Percentiles rank a stretch among this genome's conserved stretches.
phyloP scores from a whole-genome alignment of 768 basidiomycete species.

The Calocybe cyanea region DNA sequence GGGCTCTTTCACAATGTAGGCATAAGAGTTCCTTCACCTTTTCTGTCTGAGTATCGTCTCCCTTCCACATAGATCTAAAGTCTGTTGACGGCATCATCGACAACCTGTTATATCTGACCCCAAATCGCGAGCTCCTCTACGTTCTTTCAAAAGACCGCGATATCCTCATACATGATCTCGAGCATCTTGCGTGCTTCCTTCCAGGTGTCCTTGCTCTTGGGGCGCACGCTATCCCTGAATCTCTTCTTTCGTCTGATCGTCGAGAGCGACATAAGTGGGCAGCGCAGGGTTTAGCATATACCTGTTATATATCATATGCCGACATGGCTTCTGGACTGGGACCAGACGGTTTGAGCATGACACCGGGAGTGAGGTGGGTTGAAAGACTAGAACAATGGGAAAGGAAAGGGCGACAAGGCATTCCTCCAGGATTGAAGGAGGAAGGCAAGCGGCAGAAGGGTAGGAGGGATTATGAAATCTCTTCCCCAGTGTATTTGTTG shows the following conservation, averaged over 20 bases:
- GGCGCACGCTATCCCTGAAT: constrained; percentile 39
- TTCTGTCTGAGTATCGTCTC: neutral
- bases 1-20: constrained; percentile 51
- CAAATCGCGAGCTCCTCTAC: constrained; percentile 57
- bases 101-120: constrained; percentile 54
- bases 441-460: constrained; percentile 19
- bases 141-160: constrained; percentile 45
- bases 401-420: constrained; percentile 31
- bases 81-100: constrained; percentile 51
- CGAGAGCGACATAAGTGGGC: constrained; percentile 61
- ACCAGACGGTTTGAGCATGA: constrained; percentile 51
- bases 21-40: constrained; percentile 5
- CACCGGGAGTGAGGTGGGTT: constrained; percentile 39
- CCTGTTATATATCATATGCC: constrained; percentile 63
- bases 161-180: constrained; percentile 42
- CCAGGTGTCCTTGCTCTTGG: constrained; percentile 65
- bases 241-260: constrained; percentile 25
- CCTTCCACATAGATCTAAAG: constrained; percentile 36
- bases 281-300: constrained; percentile 66
- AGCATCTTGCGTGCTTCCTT: constrained; percentile 71
- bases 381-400: constrained; percentile 45
- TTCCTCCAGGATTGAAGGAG: constrained; percentile 45
- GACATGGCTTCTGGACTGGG: constrained; percentile 65
- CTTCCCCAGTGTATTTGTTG: constrained; percentile 42
- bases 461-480: constrained; percentile 50